These are phyloP conservation scores for Irpex sp. DNA, from an alignment of 1,284 basidiomycete species.

Conservation along the genomic window DNA sequence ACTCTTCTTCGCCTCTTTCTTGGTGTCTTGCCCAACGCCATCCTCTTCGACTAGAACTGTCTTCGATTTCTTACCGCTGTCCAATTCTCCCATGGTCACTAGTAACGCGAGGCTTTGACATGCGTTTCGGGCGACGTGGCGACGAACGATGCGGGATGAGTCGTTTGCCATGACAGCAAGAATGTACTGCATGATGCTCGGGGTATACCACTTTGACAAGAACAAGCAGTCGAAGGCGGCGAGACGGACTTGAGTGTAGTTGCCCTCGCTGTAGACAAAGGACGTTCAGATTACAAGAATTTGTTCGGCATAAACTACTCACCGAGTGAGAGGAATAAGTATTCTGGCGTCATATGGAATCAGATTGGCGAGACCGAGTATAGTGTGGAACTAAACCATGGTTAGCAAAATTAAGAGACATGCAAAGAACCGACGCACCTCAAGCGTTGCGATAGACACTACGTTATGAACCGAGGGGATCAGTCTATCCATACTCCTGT, in stretches of 20 bases:
- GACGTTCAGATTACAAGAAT: neutral
- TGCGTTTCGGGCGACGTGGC: conserved; percentile 83
- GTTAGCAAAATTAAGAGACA: neutral
- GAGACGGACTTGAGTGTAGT: conserved; percentile 87
- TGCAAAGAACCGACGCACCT: conserved; percentile 50
- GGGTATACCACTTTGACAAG: conserved; percentile 85
- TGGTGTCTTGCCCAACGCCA: conserved; percentile 66
- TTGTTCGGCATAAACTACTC: conserved; percentile 22
- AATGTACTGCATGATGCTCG: conserved; percentile 85
- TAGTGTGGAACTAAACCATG: conserved; percentile 68
- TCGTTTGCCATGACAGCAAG: conserved; percentile 89
- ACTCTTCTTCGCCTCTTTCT: conserved; percentile 74
- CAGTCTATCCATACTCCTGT: conserved; percentile 91
- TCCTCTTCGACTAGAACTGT: conserved; percentile 82
- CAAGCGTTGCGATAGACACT: conserved; percentile 85
- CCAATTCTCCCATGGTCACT: conserved; percentile 89
- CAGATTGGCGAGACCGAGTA: conserved; percentile 77
- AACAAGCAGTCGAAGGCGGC: conserved; percentile 94
- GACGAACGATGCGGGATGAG: conserved; percentile 76
- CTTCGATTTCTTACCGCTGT: conserved; percentile 69
- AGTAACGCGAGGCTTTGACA: conserved; percentile 88
- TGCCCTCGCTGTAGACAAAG: conserved; percentile 69
- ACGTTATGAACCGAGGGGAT: conserved; percentile 96
- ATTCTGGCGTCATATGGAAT: conserved; percentile 78
- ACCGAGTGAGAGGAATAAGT: conserved; percentile 91